These are phyloP conservation scores for Pestalotiopsis sp. DNA, from an alignment of 2,329 filamentous ascomycete species.

Conservation along the genomic window DNA sequence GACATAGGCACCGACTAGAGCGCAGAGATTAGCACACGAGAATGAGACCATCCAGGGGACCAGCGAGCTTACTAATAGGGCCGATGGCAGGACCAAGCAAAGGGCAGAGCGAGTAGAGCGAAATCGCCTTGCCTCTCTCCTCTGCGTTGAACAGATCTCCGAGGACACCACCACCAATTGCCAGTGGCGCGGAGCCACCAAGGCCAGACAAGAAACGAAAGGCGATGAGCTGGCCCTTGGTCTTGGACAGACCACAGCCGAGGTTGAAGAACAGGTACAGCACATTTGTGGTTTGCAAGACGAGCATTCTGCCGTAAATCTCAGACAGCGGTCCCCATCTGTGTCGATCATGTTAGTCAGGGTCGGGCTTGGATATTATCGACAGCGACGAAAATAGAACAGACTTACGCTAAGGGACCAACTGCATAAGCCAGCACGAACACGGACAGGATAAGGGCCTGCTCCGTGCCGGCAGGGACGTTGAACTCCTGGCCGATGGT, in stretches of 20 bases:
- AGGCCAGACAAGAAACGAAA: conserved; percentile 61
- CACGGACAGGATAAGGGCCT: conserved; percentile 46
- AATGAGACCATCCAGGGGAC: neutral
- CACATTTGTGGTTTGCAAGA: conserved; percentile 56
- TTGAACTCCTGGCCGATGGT: conserved; percentile 55
- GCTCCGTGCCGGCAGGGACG: conserved; percentile 46
- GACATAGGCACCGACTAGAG: conserved; percentile 61
- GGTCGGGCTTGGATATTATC: neutral
- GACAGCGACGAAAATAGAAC: neutral
- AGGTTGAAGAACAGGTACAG: conserved; percentile 56
- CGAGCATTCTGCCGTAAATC: conserved; percentile 54
- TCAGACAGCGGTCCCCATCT: conserved; percentile 54
- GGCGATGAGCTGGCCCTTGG: conserved; percentile 54
- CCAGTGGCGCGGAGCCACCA: conserved; percentile 58
- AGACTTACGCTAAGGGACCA: conserved; percentile 45
- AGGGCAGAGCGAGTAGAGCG: conserved; percentile 64
- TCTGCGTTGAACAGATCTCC: conserved; percentile 56
- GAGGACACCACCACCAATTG: conserved; percentile 32
- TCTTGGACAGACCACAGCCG: conserved; percentile 57
- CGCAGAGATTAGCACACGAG: neutral
- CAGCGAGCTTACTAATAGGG: conserved; percentile 44
- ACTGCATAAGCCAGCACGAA: conserved; percentile 57
- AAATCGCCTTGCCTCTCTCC: conserved; percentile 63
- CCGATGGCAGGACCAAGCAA: conserved; percentile 67
- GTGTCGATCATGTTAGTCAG: neutral